Evolutionary conservation across 768 basidiomycete species (phyloP).

Genomic region (Lactifluus pinguis): DNA sequence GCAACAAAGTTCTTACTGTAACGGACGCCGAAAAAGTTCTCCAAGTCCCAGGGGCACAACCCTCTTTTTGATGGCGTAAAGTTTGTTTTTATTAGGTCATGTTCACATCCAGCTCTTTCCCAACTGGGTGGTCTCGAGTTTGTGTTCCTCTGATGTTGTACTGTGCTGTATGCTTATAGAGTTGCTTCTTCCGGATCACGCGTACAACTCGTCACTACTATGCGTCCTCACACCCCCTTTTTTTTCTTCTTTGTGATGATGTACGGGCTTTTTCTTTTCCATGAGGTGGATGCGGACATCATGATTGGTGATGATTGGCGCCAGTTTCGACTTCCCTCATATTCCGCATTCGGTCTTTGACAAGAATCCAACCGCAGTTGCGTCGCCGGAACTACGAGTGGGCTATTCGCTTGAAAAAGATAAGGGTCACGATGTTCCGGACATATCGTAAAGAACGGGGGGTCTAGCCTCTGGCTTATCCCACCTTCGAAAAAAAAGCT

Average conservation of each 20-base stretch:
- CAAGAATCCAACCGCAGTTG: too few relatives aligned
- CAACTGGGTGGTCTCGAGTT: too few relatives aligned
- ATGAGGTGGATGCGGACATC: background rate
- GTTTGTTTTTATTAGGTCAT: background rate
- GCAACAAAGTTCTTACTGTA: background rate
- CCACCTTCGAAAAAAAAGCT: background rate
- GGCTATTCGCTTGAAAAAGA: background rate
- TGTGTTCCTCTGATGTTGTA: too few relatives aligned
- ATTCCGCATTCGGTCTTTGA: too few relatives aligned
- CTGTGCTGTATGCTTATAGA: background rate
- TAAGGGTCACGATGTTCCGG: background rate
- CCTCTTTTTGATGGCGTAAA: background rate
- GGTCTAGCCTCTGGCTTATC: constrained; percentile 6
- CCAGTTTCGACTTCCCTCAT: background rate
- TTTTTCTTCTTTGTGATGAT: background rate
- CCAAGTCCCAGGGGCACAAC: background rate
- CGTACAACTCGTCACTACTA: background rate
- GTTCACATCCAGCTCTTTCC: background rate
- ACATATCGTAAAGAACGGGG: constrained; percentile 1
- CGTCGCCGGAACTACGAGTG: background rate
- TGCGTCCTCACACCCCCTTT: background rate
- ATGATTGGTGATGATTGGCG: constrained; percentile 1
- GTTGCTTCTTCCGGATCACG: background rate
- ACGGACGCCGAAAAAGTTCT: background rate
- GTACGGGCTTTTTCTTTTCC: background rate